A percentile compares a stretch with the other conserved stretches of the same genome.
These are phyloP conservation scores for Paecilomyces niveus DNA, from an alignment of 2,329 filamentous ascomycete species.

Conservation along the genomic window DNA sequence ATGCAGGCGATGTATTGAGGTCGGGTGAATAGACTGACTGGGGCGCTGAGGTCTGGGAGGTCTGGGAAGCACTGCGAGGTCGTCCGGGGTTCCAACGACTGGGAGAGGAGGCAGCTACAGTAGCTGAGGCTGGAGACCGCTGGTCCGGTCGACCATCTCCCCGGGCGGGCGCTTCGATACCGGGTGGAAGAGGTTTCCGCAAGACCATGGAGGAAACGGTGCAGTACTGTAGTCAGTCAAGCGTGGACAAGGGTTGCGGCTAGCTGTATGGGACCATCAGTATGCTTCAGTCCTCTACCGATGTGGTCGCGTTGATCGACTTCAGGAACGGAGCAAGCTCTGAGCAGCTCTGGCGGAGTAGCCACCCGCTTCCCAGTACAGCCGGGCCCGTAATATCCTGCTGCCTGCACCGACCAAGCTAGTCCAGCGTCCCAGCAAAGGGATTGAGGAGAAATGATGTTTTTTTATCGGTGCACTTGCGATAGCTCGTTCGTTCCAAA, in stretches of 20 bases:
- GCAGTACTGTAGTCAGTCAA: background rate
- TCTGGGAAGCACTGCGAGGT: slow-evolving; percentile 21
- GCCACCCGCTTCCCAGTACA: background rate
- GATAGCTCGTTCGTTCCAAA: background rate
- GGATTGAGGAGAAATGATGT: background rate
- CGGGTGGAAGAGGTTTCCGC: slow-evolving; percentile 31
- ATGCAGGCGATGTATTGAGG: slow-evolving; percentile 30
- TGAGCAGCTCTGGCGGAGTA: background rate
- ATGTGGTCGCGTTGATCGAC: background rate
- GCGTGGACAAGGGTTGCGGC: background rate
- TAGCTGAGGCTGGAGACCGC: slow-evolving; percentile 26
- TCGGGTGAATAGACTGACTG: slow-evolving; percentile 31
- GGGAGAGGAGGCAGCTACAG: slow-evolving; percentile 14
- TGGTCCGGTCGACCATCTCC: slow-evolving; percentile 20
- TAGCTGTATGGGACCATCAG: background rate
- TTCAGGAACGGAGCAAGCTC: background rate
- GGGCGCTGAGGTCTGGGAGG: slow-evolving; percentile 17
- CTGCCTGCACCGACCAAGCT: background rate
- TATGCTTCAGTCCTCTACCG: background rate
- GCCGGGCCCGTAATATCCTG: background rate
- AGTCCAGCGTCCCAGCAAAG: background rate
- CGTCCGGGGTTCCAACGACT: slow-evolving; percentile 19
- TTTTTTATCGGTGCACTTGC: background rate
- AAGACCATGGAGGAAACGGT: slow-evolving; percentile 28
- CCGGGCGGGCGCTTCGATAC: slow-evolving; percentile 25